Conservation (phyloP, 495 filamentous ascomycete genomes). For the Aspergillus haitiensis region DNA sequence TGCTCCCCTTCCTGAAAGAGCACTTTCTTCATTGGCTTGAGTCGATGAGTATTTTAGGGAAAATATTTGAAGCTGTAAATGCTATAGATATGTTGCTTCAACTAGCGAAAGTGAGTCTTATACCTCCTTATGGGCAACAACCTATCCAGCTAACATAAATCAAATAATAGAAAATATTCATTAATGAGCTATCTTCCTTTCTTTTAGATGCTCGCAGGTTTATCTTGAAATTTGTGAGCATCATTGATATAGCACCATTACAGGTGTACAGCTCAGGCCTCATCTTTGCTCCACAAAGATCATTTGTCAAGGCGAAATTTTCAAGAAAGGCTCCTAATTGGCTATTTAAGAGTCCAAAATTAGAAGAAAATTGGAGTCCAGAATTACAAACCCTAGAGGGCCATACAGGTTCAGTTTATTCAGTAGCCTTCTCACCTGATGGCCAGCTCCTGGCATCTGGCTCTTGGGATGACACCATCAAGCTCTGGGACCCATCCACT, state of each 20-base stretch:
- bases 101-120: constrained; percentile 7
- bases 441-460: no score
- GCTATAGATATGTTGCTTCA: constrained; percentile 10
- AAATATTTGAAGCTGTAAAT: constrained; percentile 22
- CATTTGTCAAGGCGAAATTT: not conserved
- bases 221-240: constrained; percentile 29
- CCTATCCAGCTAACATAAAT: constrained; percentile 5
- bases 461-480: no score
- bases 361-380: no score
- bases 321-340: not conserved
- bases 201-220: constrained; percentile 40
- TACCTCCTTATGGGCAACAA: not conserved
- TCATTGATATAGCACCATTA: constrained; percentile 31
- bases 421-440: no score
- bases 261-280: constrained; percentile 30
- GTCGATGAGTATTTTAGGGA: constrained; percentile 39
- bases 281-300: constrained; percentile 31
- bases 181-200: constrained; percentile 18
- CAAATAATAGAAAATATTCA: constrained; percentile 21
- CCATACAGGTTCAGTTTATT: no score
- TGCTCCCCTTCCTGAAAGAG: constrained; percentile 32
- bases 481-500: no score
- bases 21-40: constrained; percentile 52
- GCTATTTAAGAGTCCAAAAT: not conserved
- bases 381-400: no score